phyloP scores from a whole-genome alignment of 2,329 filamentous ascomycete genomes.

The Fusarium oligoseptatum region DNA sequence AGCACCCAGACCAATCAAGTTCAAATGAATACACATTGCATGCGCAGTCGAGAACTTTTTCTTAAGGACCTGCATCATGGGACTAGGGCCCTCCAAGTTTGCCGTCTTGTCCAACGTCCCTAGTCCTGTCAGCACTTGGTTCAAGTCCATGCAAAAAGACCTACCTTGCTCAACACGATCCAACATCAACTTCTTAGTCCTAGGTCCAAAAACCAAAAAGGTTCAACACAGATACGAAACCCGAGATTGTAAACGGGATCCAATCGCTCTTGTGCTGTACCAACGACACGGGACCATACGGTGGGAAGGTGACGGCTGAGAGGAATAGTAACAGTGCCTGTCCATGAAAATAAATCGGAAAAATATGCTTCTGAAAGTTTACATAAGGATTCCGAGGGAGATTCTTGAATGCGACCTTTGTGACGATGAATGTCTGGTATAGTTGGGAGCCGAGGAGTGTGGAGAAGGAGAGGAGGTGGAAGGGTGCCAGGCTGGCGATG shows the following conservation, averaged over 20 bases:
- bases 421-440: conserved; percentile 56
- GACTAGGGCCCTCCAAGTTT: conserved; percentile 23
- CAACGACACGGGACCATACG: conserved; percentile 48
- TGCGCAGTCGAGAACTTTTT: conserved; percentile 52
- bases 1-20: conserved; percentile 52
- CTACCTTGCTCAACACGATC: conserved; percentile 45
- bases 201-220: conserved; percentile 53
- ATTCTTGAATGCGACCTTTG: conserved; percentile 51
- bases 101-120: conserved; percentile 23
- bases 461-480: conserved; percentile 57
- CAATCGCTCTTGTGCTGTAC: conserved; percentile 48
- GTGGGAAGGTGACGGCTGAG: conserved; percentile 51
- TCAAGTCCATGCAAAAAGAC: neutral
- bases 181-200: conserved; percentile 48
- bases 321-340: conserved; percentile 53
- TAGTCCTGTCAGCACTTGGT: conserved; percentile 13
- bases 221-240: conserved; percentile 51
- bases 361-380: conserved; percentile 56
- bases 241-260: conserved; percentile 52
- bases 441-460: conserved; percentile 56
- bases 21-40: conserved; percentile 59
- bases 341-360: conserved; percentile 56
- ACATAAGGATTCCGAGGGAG: conserved; percentile 54
- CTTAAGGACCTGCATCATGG: conserved; percentile 38
- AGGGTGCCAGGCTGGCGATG: conserved; percentile 46